Conservation (phyloP, 2,329 filamentous ascomycete genomes). For the Coccinonectria pachysandricola region DNA sequence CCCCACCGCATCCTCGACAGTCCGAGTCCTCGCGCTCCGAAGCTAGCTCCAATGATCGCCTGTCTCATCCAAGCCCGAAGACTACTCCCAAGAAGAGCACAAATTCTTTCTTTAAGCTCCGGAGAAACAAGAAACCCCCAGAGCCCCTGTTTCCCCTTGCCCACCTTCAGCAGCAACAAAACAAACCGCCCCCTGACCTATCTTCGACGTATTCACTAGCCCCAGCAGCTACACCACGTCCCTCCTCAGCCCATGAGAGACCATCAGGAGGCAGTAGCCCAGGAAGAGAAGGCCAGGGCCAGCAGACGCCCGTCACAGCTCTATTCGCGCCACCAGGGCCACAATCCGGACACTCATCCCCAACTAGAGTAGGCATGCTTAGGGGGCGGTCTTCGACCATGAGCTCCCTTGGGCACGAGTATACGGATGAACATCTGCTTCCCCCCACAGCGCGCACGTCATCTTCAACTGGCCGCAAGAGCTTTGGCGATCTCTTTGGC, state of each 20-base stretch:
- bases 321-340: conserved; percentile 31
- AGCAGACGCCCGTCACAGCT: conserved; percentile 36
- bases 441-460: conserved; percentile 66
- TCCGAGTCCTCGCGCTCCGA: conserved; percentile 82
- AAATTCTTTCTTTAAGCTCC: conserved; percentile 72
- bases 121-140: conserved; percentile 63
- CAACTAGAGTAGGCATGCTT: conserved; percentile 48
- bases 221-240: conserved; percentile 22
- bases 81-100: conserved; percentile 52
- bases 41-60: conserved; percentile 61
- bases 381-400: conserved; percentile 82
- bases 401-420: conserved; percentile 67
- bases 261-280: conserved; percentile 12
- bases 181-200: conserved; percentile 30
- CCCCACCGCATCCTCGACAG: conserved; percentile 34
- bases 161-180: conserved; percentile 68
- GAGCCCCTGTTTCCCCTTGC: conserved; percentile 75
- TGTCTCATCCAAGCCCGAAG: conserved; percentile 49
- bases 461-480: conserved; percentile 83
- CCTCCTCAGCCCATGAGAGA: conserved; percentile 23
- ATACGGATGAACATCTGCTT: conserved; percentile 58
- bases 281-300: conserved; percentile 9
- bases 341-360: conserved; percentile 57
- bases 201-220: conserved; percentile 35
- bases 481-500: conserved; percentile 80